A percentile compares a stretch with the other conserved stretches of the same genome.
Conservation (phyloP, 2,329 filamentous ascomycete species). For the Neophaeococcomyces mojaviensis region DNA sequence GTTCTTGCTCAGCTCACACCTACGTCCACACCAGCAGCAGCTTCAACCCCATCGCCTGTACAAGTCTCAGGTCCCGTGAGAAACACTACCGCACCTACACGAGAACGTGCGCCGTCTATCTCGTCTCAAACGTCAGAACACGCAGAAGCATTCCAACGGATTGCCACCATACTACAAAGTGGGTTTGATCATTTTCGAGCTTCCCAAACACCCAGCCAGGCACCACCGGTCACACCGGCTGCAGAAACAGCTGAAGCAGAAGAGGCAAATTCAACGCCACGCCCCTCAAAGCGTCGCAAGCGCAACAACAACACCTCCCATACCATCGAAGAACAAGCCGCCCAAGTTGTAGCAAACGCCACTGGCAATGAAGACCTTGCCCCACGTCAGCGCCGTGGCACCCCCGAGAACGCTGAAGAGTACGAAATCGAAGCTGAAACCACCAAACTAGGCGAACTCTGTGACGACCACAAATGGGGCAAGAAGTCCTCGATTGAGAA, state of each 20-base stretch:
- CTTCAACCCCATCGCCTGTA: constrained; percentile 4
- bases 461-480: constrained; percentile 46
- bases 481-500: constrained; percentile 51
- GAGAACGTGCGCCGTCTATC: constrained; percentile 4
- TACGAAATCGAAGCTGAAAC: constrained; percentile 47
- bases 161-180: constrained; percentile 22
- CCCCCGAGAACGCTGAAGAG: constrained; percentile 40
- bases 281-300: constrained; percentile 7
- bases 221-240: not conserved
- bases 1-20: not conserved
- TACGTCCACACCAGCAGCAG: not conserved
- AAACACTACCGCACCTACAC: not conserved
- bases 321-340: constrained; percentile 13
- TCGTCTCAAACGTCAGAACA: constrained; percentile 11
- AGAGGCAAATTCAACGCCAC: not conserved
- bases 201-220: not conserved
- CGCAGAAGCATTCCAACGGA: constrained; percentile 18
- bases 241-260: too few species aligned
- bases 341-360: constrained; percentile 19
- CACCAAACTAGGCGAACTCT: constrained; percentile 53
- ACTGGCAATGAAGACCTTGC: not conserved
- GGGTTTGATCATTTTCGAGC: constrained; percentile 8
- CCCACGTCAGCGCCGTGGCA: constrained; percentile 2
- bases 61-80: constrained; percentile 10
- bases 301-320: not conserved